phyloP scores from a whole-genome alignment of 1,139 yeast species.

The Suhomyces yuchorum region DNA sequence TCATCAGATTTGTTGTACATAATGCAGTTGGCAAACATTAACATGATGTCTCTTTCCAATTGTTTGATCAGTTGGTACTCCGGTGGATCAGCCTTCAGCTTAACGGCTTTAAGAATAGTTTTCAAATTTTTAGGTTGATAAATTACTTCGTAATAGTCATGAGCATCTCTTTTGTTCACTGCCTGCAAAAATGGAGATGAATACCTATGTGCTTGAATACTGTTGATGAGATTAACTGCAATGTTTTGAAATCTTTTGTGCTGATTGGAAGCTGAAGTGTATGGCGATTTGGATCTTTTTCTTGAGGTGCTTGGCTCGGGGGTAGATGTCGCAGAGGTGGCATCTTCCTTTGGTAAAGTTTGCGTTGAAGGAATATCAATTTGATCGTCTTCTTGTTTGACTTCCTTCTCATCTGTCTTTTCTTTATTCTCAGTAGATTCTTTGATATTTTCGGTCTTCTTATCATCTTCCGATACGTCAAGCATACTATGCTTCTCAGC shows the following conservation, averaged over 20 bases:
- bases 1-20: constrained; percentile 75
- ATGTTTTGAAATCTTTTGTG: constrained; percentile 56
- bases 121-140: constrained; percentile 70
- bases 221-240: constrained; percentile 60
- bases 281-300: constrained; percentile 34
- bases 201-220: constrained; percentile 69
- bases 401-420: background rate
- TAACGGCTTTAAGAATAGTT: constrained; percentile 57
- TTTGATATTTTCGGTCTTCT: background rate
- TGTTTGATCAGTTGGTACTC: constrained; percentile 58
- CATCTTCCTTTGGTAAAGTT: background rate
- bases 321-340: background rate
- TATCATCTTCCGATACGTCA: background rate
- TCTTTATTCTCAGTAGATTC: background rate
- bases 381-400: background rate
- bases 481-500: background rate
- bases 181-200: constrained; percentile 77
- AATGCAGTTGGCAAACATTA: constrained; percentile 82
- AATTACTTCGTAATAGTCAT: constrained; percentile 63
- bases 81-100: constrained; percentile 42
- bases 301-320: constrained; percentile 13
- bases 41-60: constrained; percentile 66
- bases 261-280: constrained; percentile 27
- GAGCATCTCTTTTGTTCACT: constrained; percentile 67
- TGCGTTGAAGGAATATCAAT: background rate